Base-by-base conservation (phyloP, 495 filamentous ascomycete genomes). In the Aspergillus egyptiacus region DNA sequence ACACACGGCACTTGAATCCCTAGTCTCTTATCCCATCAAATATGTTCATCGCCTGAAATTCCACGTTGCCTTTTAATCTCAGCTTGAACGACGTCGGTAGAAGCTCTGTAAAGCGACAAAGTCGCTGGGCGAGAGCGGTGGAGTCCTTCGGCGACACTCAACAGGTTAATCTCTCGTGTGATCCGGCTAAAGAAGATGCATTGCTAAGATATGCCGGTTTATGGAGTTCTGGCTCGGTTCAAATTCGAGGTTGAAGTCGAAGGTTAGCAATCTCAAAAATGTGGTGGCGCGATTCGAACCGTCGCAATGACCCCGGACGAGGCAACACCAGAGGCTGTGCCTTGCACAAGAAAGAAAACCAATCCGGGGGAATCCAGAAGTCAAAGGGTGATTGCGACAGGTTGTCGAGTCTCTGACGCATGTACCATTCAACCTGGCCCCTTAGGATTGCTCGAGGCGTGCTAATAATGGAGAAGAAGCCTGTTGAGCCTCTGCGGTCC, bases 401-500 rank as follows among this genome's bases (percentile, higher is more conserved):
- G 31, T 44, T 13, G 17, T 49, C 32, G 30, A 15, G 34, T 25
- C 33, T 39, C 31, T 39, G 39, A 34, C 45, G 22, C 39, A 46
- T 42, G 30, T n/a, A 41, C 34, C 7, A 35, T 27, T 46, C 47
- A 24, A 43, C 17, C n/a, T 27, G 8, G 28, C 28, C 5, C 9
- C 28, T 11, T 11, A 31, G 8, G n/a, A 31, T 3, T 6, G 9
- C 9, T 31, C 10, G 6, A 10, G 28, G n/a, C 20, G 48, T 23
- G 42, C 42, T 23, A 34, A 23, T 13, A 10, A 40, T 37, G 24
- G 49, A 37, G 30, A 9, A 11, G 20, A 28, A 18, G 18, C 31
- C 41, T 43, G 38, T 51, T 44, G 37, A 48, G 47, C n/a, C n/a
- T n/a, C n/a, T n/a, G n/a, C n/a, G n/a, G 42, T 31, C 40, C 20